Percentiles rank a stretch among this genome's conserved stretches.
Evolutionary conservation across 2,329 filamentous ascomycete species (phyloP).

Genomic region (Aphanoascus verrucosus): DNA sequence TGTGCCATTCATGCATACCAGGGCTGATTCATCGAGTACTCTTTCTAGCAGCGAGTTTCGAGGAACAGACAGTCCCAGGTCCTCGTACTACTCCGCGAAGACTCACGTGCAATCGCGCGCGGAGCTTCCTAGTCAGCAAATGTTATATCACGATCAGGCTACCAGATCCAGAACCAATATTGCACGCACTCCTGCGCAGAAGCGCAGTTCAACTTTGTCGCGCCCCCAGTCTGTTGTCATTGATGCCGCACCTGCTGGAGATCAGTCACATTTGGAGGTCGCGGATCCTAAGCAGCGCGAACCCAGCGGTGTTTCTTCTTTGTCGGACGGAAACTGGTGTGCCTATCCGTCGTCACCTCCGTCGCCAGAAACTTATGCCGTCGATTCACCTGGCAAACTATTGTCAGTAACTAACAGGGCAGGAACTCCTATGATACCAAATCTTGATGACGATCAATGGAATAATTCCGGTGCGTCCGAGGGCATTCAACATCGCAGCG

Average conservation of each 20-base stretch:
- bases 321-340: slow-evolving; percentile 33
- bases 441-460: slow-evolving; percentile 16
- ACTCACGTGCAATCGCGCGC: slow-evolving; percentile 25
- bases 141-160: slow-evolving; percentile 22
- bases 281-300: slow-evolving; percentile 24
- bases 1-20: slow-evolving; percentile 72
- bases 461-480: not conserved
- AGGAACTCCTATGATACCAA: slow-evolving; percentile 4
- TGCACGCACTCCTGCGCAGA: slow-evolving; percentile 21
- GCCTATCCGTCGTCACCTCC: slow-evolving; percentile 29
- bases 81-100: slow-evolving; percentile 42
- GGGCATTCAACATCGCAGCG: slow-evolving; percentile 16
- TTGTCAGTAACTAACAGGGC: not conserved
- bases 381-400: not conserved
- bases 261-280: slow-evolving; percentile 17
- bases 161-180: slow-evolving; percentile 24
- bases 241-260: slow-evolving; percentile 23
- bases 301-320: slow-evolving; percentile 28
- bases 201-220: slow-evolving; percentile 23
- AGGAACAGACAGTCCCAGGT: slow-evolving; percentile 34
- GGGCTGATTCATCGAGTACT: slow-evolving; percentile 52
- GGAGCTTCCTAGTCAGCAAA: slow-evolving; percentile 25
- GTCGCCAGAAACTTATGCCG: slow-evolving; percentile 14
- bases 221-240: slow-evolving; percentile 26
- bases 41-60: slow-evolving; percentile 35